phyloP scores from a whole-genome alignment of 1,284 basidiomycete species.

The Ceraceosorus guamensis region DNA sequence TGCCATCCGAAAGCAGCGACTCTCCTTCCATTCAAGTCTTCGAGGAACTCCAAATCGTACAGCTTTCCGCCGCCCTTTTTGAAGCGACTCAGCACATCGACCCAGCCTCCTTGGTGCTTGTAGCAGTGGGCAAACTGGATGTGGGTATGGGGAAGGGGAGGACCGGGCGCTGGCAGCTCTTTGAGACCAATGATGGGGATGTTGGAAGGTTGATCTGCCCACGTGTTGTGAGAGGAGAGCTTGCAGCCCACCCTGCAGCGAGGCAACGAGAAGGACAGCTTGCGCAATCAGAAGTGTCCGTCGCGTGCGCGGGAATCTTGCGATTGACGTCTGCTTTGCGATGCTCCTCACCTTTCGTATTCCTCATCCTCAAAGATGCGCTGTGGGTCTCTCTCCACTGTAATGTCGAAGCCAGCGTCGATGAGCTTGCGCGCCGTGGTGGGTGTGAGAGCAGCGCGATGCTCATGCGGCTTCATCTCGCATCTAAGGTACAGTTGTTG shows the following conservation, averaged over 20 bases:
- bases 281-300: conserved; percentile 1
- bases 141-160: conserved; percentile 60
- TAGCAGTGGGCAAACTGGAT: conserved; percentile 99
- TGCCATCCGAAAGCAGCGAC: conserved; percentile 99
- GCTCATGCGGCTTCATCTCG: conserved; percentile 56
- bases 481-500: conserved; percentile 46
- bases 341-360: conserved; percentile 66
- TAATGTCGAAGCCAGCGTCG: conserved; percentile 82
- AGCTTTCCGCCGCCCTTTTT: conserved; percentile 75
- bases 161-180: conserved; percentile 63
- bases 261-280: background rate
- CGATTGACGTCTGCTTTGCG: background rate
- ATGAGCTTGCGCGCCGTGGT: conserved; percentile 83
- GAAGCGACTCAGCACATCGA: conserved; percentile 78
- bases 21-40: conserved; percentile 72
- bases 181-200: conserved; percentile 91
- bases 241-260: conserved; percentile 69
- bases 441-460: conserved; percentile 86
- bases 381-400: conserved; percentile 87
- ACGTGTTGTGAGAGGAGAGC: conserved; percentile 80
- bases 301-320: background rate
- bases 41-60: conserved; percentile 95
- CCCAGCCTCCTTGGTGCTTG: conserved; percentile 93
- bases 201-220: conserved; percentile 69
- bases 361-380: conserved; percentile 92